Conservation (phyloP, 345 rosid genomes). For the Odontarrhena argentea region DNA sequence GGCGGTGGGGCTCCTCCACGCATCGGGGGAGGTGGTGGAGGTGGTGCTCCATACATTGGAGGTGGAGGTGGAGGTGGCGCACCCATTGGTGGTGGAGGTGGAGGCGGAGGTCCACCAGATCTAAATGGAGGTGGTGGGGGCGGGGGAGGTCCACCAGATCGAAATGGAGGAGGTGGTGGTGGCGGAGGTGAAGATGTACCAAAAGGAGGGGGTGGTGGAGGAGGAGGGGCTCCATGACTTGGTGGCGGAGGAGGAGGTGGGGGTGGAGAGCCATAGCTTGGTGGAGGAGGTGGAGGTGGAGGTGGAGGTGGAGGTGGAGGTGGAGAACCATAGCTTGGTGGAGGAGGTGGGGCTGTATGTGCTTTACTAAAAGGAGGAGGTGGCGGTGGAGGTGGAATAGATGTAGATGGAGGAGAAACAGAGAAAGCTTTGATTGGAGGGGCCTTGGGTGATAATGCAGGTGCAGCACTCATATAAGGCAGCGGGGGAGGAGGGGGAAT, state of each 20-base stretch:
- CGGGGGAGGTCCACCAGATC: conserved; percentile 33
- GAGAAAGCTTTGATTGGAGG: conserved; percentile 23
- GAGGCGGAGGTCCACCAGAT: conserved; percentile 28
- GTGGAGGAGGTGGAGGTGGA: conserved; percentile 43
- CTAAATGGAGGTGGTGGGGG: conserved; percentile 43
- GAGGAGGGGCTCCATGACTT: conserved; percentile 41
- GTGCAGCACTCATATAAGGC: conserved; percentile 33
- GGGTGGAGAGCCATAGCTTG: conserved; percentile 30
- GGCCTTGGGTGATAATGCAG: conserved; percentile 36
- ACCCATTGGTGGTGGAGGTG: conserved; percentile 32
- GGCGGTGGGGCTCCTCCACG: conserved; percentile 35
- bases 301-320: conserved; percentile 44
- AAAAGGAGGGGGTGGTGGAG: conserved; percentile 45
- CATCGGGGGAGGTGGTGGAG: conserved; percentile 36
- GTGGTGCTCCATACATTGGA: conserved; percentile 35
- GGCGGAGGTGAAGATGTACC: conserved; percentile 44
- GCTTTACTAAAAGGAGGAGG: conserved; percentile 35
- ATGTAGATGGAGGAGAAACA: conserved; percentile 21
- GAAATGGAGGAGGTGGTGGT: conserved; percentile 44
- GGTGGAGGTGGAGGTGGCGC: conserved; percentile 46
- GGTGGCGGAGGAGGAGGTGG: conserved; percentile 40
- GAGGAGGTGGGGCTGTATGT: conserved; percentile 32
- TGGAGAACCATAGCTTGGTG: too few relatives aligned
- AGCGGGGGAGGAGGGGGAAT: conserved; percentile 31
- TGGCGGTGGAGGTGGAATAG: conserved; percentile 22